Percentiles rank a stretch among this genome's conserved stretches.
Evolutionary conservation across 139 green algal genomes (phyloP).

Genomic region (Tetradesmus obliquus): DNA sequence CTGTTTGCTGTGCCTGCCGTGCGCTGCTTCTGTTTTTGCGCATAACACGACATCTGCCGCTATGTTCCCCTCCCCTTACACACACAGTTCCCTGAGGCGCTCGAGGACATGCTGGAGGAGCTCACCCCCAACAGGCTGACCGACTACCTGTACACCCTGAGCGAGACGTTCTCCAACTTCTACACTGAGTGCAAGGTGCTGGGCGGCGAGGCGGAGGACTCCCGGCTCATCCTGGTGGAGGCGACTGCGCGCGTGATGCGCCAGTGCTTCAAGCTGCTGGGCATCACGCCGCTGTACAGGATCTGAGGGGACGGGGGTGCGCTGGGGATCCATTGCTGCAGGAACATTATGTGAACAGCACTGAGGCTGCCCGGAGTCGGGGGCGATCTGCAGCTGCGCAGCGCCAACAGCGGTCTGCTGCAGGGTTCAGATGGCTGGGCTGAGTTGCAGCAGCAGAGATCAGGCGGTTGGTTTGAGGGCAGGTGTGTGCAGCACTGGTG

Average conservation of each 20-base stretch:
- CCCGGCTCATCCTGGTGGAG: constrained; percentile 91
- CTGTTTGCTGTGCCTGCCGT: neutral
- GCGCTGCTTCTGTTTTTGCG: neutral
- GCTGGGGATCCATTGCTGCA: neutral
- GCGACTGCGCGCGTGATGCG: constrained; percentile 91
- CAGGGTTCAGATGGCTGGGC: no score
- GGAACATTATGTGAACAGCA: neutral
- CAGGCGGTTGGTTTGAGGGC: neutral
- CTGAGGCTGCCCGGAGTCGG: no score
- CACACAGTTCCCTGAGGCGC: constrained; percentile 79
- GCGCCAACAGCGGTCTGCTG: no score
- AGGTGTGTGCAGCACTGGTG: neutral
- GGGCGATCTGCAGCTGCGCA: no score
- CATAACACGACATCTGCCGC: neutral
- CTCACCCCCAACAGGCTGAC: constrained; percentile 91
- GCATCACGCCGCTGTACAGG: constrained; percentile 92
- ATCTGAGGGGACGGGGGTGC: constrained; percentile 71
- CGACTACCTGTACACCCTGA: constrained; percentile 96
- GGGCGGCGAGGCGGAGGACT: constrained; percentile 83
- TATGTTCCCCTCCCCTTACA: neutral
- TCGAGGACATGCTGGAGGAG: constrained; percentile 87
- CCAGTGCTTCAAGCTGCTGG: constrained; percentile 94
- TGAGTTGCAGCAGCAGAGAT: neutral
- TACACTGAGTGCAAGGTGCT: constrained; percentile 97
- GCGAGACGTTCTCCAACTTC: constrained; percentile 92